Conservation (phyloP, 306 rosid genomes). For the Hylodesmum podocarpum region DNA sequence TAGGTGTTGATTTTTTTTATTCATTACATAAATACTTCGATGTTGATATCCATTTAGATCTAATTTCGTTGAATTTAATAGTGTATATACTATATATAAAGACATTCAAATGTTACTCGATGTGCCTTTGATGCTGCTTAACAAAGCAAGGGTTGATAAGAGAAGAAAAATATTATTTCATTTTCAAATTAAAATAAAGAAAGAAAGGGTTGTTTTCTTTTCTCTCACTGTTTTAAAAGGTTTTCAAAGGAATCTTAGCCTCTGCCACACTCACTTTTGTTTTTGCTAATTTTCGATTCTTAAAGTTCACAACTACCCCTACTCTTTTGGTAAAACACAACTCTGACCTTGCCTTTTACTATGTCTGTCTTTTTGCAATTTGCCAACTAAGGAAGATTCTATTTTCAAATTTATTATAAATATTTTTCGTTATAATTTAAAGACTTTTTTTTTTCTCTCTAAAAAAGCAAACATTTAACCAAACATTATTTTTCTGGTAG, state of each 20-base stretch:
- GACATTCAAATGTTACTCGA: background rate
- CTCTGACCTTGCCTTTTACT: conserved; percentile 1
- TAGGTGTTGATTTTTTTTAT: conserved; percentile 28
- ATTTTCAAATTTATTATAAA: background rate
- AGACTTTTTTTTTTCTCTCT: background rate
- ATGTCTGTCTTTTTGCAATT: background rate
- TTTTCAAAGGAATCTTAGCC: conserved; percentile 17
- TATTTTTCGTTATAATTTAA: background rate
- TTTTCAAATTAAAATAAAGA: background rate
- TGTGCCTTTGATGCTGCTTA: background rate
- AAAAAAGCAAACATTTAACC: background rate
- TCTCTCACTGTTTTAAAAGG: background rate
- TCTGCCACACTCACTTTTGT: conserved; percentile 10
- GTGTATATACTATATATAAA: background rate
- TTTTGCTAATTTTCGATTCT: background rate
- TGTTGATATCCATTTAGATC: conserved; percentile 23
- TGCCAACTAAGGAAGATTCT: background rate
- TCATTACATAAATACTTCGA: background rate
- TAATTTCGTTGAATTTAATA: background rate
- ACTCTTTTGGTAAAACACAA: background rate
- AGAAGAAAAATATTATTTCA: background rate
- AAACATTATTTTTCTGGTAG: background rate
- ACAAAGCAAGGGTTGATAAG: background rate
- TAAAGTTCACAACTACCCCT: conserved; percentile 28
- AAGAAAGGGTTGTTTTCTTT: background rate